Base-by-base conservation (phyloP, 2,329 filamentous ascomycete genomes). In the Blastomyces emzantsi region DNA sequence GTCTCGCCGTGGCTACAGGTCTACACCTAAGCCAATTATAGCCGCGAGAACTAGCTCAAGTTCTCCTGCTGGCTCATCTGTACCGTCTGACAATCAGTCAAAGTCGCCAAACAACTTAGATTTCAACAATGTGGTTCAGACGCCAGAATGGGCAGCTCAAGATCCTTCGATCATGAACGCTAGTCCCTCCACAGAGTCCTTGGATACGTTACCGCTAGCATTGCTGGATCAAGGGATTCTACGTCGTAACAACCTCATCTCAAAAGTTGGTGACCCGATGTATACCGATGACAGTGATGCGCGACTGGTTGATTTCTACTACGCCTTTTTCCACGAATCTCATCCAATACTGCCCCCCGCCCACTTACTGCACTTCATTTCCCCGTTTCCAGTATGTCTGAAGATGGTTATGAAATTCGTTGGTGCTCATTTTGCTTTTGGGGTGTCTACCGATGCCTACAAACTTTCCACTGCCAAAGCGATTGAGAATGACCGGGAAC, bases 1-100 rank as follows among this genome's bases (percentile, higher is more conserved):
- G 55, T 91, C 88, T 49, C 85, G 89, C 54, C 84, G 89, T 65
- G 89, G 89, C 39, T 90, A 89, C 77, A 90, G 57, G 33, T 47
- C 41, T 22, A 60, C 57, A 33, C 57, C 39, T 17, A 61, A 45
- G 47, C 45, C 60, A 41, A 61, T 9, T 41, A 57, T 57, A 13
- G 25, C 25, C 8, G 41, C n/a, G 25, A 47, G 17, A 22, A 22
- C 57, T n/a, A 47, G 25, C 17, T 28, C n/a, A n/a, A 30, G 39
- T 13, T 47, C 57, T n/a, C 41, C 57, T 15, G 1, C 25, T 11
- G n/a, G 60, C 15, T 61, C 60, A n/a, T 17, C 30, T 2, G 41
- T 19, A 17, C 43, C 28, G 15, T 22, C 57, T 47, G 39, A 49
- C 25, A 39, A 58, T 25, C 25, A 47, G 15, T 33, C 57, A 11